phyloP scores from a whole-genome alignment of 129 eudicot genomes.

The Flaveria robusta region DNA sequence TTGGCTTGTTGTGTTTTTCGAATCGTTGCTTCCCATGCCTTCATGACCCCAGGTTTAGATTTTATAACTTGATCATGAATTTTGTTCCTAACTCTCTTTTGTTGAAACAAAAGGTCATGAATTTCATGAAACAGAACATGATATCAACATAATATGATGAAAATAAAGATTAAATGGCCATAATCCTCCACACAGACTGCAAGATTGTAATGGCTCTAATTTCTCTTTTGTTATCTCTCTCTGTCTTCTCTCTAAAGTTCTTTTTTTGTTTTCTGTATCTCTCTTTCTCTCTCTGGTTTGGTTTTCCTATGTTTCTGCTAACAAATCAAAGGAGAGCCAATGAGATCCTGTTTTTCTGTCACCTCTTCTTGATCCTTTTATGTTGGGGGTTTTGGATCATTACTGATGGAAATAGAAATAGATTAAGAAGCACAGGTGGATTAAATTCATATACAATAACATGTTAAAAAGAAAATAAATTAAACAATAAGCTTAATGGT shows the following conservation, averaged over 20 bases:
- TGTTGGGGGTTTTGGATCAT: constrained; percentile 21
- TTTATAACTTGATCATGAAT: constrained; percentile 27
- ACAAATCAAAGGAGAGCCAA: constrained; percentile 39
- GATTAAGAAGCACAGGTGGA: not conserved
- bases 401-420: not conserved
- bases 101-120: constrained; percentile 33
- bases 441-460: constrained; percentile 9
- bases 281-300: constrained; percentile 34
- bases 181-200: constrained; percentile 10
- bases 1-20: constrained; percentile 85
- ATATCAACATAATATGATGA: constrained; percentile 20
- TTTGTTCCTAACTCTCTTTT: constrained; percentile 20
- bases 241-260: not conserved
- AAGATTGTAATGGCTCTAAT: not conserved
- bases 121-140: constrained; percentile 20
- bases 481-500: constrained; percentile 6
- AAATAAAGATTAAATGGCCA: constrained; percentile 23
- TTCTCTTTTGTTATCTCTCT: not conserved
- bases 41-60: constrained; percentile 45
- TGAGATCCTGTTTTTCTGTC: constrained; percentile 21
- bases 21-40: constrained; percentile 95
- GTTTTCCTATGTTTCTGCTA: constrained; percentile 42
- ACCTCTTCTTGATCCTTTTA: constrained; percentile 21
- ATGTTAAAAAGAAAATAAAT: not conserved
- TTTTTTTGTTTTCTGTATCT: not conserved